Base-by-base conservation (phyloP, 2,329 filamentous ascomycete genomes). In the Hypoxylon sp. region DNA sequence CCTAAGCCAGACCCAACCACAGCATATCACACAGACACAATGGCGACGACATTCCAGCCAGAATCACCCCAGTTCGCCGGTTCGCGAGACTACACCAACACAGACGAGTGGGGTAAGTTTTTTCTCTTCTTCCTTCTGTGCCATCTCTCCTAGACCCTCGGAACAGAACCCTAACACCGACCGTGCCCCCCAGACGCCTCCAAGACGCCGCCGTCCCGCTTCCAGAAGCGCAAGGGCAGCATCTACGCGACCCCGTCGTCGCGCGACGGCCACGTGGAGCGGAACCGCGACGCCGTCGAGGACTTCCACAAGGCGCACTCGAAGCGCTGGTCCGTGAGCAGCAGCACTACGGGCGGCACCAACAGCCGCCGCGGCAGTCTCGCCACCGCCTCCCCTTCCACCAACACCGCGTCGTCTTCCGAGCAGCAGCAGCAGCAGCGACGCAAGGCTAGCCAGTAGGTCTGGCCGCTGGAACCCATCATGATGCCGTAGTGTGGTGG, bases 201-300 rank as follows among this genome's bases (percentile, higher is more conserved):
- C 65, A 89, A 89, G 73, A 86, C 88, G 0, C 84, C 84, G 1
- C 87, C 87, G 8, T 86, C 82, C 61, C 84, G 84, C 42, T 89
- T 90, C 76, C 87, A 89, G 73, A 88, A 88, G 75, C 83, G 84
- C 69, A 85, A 87, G 74, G 87, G 87, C 52, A 88, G 84, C 69
- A 87, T 89, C 73, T 88, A 86, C 70, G 83, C 85, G 42, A 89
- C 87, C 7, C 86, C 84, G 2, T 78, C 78, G 67, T 87, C 84
- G 20, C 82, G 86, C 56, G 87, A 89, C 71, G 86, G 85, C 15
- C 85, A 88, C 69, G 77, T 88, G 48, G 82, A 85, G 67, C 79
- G 77, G 56, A 86, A 85, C 70, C 82, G 83, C 47, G 70, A 72
- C 55, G 70, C 70, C 50, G 79, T 81, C 62, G 77, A 83, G 65